Evolutionary conservation across 108 stramenopile genomes (phyloP).

Genomic region (Nannochloropsis oceanica): DNA sequence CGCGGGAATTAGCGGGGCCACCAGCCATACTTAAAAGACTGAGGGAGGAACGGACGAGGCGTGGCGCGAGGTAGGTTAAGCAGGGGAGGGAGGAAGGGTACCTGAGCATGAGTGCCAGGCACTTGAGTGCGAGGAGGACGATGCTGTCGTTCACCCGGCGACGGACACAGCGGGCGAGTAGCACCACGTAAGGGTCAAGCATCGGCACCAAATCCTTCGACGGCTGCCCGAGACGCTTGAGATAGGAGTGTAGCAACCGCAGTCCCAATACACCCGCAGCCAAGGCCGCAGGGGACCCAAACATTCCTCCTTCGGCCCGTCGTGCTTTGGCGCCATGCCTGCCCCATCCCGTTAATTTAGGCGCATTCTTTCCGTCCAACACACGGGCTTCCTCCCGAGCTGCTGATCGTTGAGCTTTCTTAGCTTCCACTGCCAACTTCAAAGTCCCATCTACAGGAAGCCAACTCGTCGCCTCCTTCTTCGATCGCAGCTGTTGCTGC

Average conservation of each 20-base stretch:
- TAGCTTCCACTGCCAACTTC: constrained; percentile 9
- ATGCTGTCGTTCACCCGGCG: constrained; percentile 6
- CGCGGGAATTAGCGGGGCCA: constrained; percentile 46
- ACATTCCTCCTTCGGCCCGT: not conserved
- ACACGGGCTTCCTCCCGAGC: constrained; percentile 18
- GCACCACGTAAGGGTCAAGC: not conserved
- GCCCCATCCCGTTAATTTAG: constrained; percentile 31
- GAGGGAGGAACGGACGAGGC: constrained; percentile 54
- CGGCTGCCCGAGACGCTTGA: constrained; percentile 45
- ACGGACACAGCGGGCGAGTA: not conserved
- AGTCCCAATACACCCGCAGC: constrained; percentile 67
- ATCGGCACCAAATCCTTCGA: not conserved
- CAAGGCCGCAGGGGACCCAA: constrained; percentile 12
- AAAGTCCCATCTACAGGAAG: not conserved
- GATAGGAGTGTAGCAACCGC: constrained; percentile 50
- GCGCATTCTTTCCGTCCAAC: constrained; percentile 25
- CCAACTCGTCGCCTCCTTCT: not conserved
- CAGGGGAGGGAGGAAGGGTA: not conserved
- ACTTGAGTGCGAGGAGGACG: constrained; percentile 57
- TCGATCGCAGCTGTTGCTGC: constrained; percentile 7
- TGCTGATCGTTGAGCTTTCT: not conserved
- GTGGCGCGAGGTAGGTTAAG: constrained; percentile 40
- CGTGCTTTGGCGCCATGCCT: constrained; percentile 11
- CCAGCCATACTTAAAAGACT: constrained; percentile 47
- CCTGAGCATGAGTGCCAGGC: constrained; percentile 53